Evolutionary conservation across 2,329 filamentous ascomycete genomes (phyloP), one percentile per base, ranked within the genome.

Genomic region (Leptographium radiaticola): DNA sequence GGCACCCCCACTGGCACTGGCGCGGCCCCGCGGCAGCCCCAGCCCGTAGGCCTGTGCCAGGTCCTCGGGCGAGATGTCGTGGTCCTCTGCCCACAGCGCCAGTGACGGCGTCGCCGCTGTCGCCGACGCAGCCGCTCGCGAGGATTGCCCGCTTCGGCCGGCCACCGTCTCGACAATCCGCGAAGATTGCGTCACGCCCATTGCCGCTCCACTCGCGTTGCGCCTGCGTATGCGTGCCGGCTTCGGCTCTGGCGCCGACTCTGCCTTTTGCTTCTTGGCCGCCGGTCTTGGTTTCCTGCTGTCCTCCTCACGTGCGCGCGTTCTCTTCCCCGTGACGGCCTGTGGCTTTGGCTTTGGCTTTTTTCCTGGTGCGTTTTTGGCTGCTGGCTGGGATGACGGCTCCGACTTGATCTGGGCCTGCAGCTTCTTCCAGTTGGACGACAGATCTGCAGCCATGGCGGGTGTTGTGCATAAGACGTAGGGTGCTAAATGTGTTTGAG

Each of bases 371-470:
- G 25, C 3, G 2, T 58, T 49, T 25, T 60, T 60, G 7, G 31
- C 15, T 67, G 69, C 59, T n/a, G 67, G 55, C 16, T 65, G 62
- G 16, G 39, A 62, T n/a, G 67, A 56, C 33, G 70, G 66, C 56
- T 75, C 72, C 43, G 72, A 65, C 62, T 77, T 74, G 61, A 81
- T 69, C 61, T 76, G 76, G 59, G 78, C 77, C 69, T 89, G 85
- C 53, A 90, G 75, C 69, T 79, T 84, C 69, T 88, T 89, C 86
- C 86, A 90, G 65, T 90, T 90, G 53, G 78, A 81, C 13, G 81
- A 84, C 38, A 84, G 68, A 61, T 71, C 71, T 40, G 67, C 66
- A 40, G 71, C 67, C 72, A 75, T 75, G 57, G 44, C 43, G 31
- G 25, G 25, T 25, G 25, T 25, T 25, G 25, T 25, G 25, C 25